These are phyloP conservation scores for Paracoccidioides lutzii DNA, from an alignment of 2,329 filamentous ascomycete species.

Conservation along the genomic window DNA sequence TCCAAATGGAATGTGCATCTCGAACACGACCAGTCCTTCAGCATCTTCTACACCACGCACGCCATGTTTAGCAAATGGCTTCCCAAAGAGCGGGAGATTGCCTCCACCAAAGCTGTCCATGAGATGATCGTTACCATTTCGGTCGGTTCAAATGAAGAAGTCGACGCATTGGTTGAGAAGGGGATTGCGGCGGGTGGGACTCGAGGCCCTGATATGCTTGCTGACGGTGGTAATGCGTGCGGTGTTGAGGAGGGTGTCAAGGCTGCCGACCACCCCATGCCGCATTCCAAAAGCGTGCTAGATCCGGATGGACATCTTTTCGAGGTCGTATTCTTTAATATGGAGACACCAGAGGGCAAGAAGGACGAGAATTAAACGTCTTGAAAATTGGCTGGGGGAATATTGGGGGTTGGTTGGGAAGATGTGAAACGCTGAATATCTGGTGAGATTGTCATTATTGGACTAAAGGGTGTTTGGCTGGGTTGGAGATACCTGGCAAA, in stretches of 20 bases:
- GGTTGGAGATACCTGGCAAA: not conserved
- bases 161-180: slow-evolving; percentile 3
- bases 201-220: slow-evolving; percentile 5
- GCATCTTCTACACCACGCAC: slow-evolving; percentile 5
- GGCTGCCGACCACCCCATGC: not conserved
- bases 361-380: not conserved
- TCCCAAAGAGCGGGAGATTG: slow-evolving; percentile 1
- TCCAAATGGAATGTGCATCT: slow-evolving; percentile 1
- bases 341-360: not conserved
- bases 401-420: not conserved
- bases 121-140: slow-evolving; percentile 4
- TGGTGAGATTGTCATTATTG: not conserved
- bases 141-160: slow-evolving; percentile 4
- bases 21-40: slow-evolving; percentile 1
- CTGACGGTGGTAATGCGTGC: not conserved
- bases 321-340: slow-evolving; percentile 4
- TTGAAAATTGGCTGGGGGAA: not conserved
- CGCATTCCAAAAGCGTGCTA: slow-evolving; percentile 6
- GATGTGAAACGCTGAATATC: not conserved
- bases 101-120: not conserved
- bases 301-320: slow-evolving; percentile 9
- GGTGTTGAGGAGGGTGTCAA: too few relatives aligned
- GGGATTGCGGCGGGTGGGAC: slow-evolving; percentile 7
- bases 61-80: slow-evolving; percentile 4
- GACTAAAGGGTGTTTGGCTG: not conserved